Percentiles rank a stretch among this genome's conserved stretches.
Conservation (phyloP, 2,329 filamentous ascomycete species). For the Cladobotryum protrusum region DNA sequence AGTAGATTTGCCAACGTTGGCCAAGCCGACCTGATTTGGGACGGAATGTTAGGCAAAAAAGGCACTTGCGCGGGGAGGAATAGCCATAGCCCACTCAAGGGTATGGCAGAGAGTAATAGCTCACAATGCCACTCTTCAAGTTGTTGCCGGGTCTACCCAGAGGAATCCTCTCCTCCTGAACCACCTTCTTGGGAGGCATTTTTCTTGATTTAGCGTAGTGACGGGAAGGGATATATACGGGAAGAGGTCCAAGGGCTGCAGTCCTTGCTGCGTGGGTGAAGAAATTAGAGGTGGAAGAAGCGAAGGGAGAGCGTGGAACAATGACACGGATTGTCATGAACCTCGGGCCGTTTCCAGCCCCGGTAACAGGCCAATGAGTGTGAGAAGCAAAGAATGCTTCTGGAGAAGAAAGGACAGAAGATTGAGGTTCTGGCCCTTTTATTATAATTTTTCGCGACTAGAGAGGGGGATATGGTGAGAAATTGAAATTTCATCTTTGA, state of each 20-base stretch:
- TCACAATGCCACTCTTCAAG: slow-evolving; percentile 97
- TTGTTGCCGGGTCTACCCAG: slow-evolving; percentile 95
- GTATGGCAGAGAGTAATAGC: slow-evolving; percentile 22
- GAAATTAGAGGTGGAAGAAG: slow-evolving; percentile 48
- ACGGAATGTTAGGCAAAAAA: slow-evolving; percentile 9
- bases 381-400: slow-evolving; percentile 17
- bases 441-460: not conserved
- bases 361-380: slow-evolving; percentile 16
- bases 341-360: slow-evolving; percentile 39
- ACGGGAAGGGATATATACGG: slow-evolving; percentile 43
- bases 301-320: slow-evolving; percentile 36
- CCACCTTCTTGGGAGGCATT: slow-evolving; percentile 94
- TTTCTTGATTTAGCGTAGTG: slow-evolving; percentile 60
- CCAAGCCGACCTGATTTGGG: slow-evolving; percentile 74
- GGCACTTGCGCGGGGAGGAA: not conserved
- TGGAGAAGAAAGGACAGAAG: slow-evolving; percentile 17
- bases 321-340: slow-evolving; percentile 38
- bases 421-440: slow-evolving; percentile 23
- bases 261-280: slow-evolving; percentile 58
- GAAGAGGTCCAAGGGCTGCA: slow-evolving; percentile 51
- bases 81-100: not conserved
- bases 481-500: not conserved
- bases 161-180: slow-evolving; percentile 90
- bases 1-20: slow-evolving; percentile 98
- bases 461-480: not conserved